Evolutionary conservation across 768 basidiomycete species (phyloP), one percentile per base, ranked within the genome.

Genomic region (Serendipita indica): DNA sequence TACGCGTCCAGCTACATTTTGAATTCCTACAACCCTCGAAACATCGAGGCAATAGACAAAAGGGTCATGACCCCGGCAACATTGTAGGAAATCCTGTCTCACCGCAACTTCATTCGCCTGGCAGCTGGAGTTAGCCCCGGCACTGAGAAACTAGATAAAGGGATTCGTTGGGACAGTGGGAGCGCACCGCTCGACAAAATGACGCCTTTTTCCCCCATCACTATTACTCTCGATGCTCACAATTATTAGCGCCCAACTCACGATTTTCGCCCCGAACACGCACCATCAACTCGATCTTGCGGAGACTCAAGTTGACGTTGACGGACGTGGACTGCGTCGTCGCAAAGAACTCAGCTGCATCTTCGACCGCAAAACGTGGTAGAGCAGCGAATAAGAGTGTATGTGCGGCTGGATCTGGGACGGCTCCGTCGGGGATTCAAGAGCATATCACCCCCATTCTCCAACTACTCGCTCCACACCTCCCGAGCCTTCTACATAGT

Each of bases 261-360:
- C 83, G 5, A 75, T 97, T 14, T 81, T 99, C 43, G 89, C n/a
- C 94, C 0, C 92, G 97, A 72, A 94, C 96, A 0, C 82, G 93
- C 14, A 92, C 98, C 67, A 83, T 98, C 52, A 94, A 99, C 70
- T 87, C 90, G 12, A 86, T 97, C 62, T 93, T 92, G 1, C 81
- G 94, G 3, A 83, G 94, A 3, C 79, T 98, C 61, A 99, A 98
- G 66, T 74, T 97, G 5, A 78, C 97, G 16, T 77, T 94, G 14
- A 84, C 90, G 0, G 96, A 99, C 69, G 79, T 99, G 54, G 94
- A 98, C 54, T 83, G 93, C 28, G 78, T 80, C 3, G 81, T 84
- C 33, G 59, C 63, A 61, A n/a, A 10, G 35, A 37, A 37, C n/a
- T n/a, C 35, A n/a, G 41, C 68, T 60, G 34, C 22, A 18, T 7